These are phyloP conservation scores for Chaetomium tenue DNA, from an alignment of 495 filamentous ascomycete genomes.

Conservation along the genomic window DNA sequence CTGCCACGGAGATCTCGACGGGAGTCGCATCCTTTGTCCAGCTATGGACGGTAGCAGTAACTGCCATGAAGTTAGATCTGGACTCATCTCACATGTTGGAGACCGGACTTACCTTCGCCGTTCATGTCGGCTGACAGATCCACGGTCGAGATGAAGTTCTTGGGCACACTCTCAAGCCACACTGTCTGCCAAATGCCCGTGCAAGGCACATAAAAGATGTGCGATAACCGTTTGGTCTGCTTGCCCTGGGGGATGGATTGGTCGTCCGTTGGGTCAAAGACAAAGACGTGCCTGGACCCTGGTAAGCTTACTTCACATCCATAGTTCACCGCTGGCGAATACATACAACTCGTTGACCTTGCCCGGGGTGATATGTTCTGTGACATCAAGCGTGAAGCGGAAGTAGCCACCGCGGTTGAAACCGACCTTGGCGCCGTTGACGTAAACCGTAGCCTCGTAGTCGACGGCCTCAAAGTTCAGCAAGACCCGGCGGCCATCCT, in stretches of 20 bases:
- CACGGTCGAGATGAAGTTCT: slow-evolving; percentile 54
- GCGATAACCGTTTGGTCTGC: slow-evolving; percentile 55
- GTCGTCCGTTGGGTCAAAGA: slow-evolving; percentile 62
- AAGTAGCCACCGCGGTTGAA: slow-evolving; percentile 63
- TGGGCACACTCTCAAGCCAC: slow-evolving; percentile 62
- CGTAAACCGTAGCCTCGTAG: slow-evolving; percentile 62
- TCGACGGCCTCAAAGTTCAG: slow-evolving; percentile 71
- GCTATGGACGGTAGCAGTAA: slow-evolving; percentile 51
- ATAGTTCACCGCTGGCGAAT: background rate
- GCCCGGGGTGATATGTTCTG: slow-evolving; percentile 45
- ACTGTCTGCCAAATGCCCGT: slow-evolving; percentile 70
- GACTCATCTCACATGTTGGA: no score
- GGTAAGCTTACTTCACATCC: background rate
- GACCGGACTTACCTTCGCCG: slow-evolving; percentile 36
- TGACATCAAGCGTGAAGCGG: slow-evolving; percentile 60
- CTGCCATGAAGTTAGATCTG: slow-evolving; percentile 29
- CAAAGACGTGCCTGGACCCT: slow-evolving; percentile 54
- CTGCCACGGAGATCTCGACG: slow-evolving; percentile 47
- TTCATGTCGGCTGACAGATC: slow-evolving; percentile 59
- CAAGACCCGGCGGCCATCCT: slow-evolving; percentile 41
- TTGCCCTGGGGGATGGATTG: slow-evolving; percentile 64
- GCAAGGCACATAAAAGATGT: slow-evolving; percentile 70
- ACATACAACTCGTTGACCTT: slow-evolving; percentile 54
- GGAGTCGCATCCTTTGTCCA: slow-evolving; percentile 28
- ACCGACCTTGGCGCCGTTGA: slow-evolving; percentile 57